Evolutionary conservation across 192 early-diverging fungal genomes (phyloP).

Genomic region (Kickxella alabastrina): DNA sequence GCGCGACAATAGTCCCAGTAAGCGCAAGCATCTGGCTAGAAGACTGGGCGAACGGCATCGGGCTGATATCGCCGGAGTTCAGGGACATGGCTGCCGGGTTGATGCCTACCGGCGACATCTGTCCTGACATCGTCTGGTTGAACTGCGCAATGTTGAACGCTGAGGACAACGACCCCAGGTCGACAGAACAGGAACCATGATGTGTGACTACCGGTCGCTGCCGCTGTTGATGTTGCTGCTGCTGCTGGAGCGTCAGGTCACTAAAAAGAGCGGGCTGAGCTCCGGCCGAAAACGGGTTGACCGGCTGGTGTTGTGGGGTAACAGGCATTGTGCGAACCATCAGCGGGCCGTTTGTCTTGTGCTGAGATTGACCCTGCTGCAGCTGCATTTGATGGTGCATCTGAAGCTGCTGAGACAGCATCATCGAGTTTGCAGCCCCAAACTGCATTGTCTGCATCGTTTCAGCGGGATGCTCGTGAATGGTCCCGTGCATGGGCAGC

Average conservation of each 20-base stretch:
- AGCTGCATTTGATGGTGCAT: constrained; percentile 16
- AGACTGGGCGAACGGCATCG: constrained; percentile 7
- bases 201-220: constrained; percentile 14
- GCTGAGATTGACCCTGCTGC: constrained; percentile 15
- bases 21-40: neutral
- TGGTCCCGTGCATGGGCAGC: constrained; percentile 8
- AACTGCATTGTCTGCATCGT: constrained; percentile 12
- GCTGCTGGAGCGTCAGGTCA: constrained; percentile 6
- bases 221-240: constrained; percentile 2
- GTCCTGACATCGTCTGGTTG: constrained; percentile 21
- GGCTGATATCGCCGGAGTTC: neutral
- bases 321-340: constrained; percentile 18
- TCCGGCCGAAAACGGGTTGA: neutral
- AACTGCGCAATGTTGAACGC: constrained; percentile 30
- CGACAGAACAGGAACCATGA: constrained; percentile 30
- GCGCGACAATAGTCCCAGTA: neutral
- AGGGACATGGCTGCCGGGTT: constrained; percentile 11
- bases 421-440: neutral
- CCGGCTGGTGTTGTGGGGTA: constrained; percentile 18
- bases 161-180: constrained; percentile 26
- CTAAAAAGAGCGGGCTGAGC: constrained; percentile 4
- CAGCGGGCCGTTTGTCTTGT: neutral
- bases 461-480: constrained; percentile 10
- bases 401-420: constrained; percentile 16
- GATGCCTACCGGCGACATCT: constrained; percentile 19